These are phyloP conservation scores for Vitis riparia DNA, from an alignment of 164 flowering plant species.

Conservation along the genomic window DNA sequence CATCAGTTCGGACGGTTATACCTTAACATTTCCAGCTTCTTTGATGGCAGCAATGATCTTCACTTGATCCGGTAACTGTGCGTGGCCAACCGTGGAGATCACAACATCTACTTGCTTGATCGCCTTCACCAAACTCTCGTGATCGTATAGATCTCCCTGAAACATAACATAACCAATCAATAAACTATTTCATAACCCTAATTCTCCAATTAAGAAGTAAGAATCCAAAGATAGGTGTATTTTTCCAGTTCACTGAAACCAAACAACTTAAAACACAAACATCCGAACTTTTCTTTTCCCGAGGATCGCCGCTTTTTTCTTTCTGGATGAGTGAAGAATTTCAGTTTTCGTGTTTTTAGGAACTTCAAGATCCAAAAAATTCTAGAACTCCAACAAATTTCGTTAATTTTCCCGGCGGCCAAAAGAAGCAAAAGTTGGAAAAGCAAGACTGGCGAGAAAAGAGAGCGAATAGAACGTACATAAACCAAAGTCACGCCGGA, in stretches of 20 bases:
- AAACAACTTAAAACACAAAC: too few species aligned
- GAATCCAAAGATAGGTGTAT: background rate
- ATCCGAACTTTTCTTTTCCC: too few species aligned
- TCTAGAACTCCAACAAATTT: background rate
- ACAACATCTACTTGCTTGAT: constrained; percentile 45
- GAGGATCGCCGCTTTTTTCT: too few species aligned
- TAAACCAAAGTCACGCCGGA: background rate
- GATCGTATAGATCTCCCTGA: too few species aligned
- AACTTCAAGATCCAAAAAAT: background rate
- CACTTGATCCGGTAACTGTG: constrained; percentile 27
- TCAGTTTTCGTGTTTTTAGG: too few species aligned
- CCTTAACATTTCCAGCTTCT: constrained; percentile 33
- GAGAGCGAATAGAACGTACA: constrained; percentile 15
- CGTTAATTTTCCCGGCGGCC: background rate
- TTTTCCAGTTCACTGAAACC: background rate
- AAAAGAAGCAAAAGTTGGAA: background rate
- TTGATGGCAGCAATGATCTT: constrained; percentile 34
- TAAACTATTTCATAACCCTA: constrained; percentile 35
- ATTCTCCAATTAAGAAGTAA: constrained; percentile 7
- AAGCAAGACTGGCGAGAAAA: background rate
- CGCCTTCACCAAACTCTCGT: too few species aligned
- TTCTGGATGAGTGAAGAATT: too few species aligned
- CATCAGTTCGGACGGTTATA: background rate
- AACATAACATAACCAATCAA: constrained; percentile 31
- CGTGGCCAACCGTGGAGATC: constrained; percentile 37